Conservation (phyloP, 2,329 filamentous ascomycete genomes). For the Colletotrichum agaves region DNA sequence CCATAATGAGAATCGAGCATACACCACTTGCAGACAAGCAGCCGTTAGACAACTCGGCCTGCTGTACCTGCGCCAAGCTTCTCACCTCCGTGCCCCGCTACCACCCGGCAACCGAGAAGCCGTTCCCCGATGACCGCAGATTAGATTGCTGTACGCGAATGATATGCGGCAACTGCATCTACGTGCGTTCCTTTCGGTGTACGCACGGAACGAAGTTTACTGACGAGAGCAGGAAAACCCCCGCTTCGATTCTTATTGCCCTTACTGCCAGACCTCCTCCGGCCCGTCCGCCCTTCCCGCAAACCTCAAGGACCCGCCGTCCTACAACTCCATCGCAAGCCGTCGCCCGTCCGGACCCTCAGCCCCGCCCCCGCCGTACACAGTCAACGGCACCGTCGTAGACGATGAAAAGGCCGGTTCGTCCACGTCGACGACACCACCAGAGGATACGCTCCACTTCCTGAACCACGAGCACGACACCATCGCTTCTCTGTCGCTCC, state of each 20-base stretch:
- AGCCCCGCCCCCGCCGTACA: conserved; percentile 54
- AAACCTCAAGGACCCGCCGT: conserved; percentile 75
- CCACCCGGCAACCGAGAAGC: conserved; percentile 69
- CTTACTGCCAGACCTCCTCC: conserved; percentile 80
- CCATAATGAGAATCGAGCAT: conserved; percentile 11
- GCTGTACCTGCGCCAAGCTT: conserved; percentile 76
- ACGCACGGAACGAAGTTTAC: not conserved
- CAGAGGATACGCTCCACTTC: conserved; percentile 79
- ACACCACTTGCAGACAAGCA: not conserved
- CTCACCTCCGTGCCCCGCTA: conserved; percentile 65
- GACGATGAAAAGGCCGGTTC: conserved; percentile 45
- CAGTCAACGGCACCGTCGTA: conserved; percentile 24
- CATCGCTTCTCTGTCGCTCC: conserved; percentile 74
- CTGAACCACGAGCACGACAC: conserved; percentile 76
- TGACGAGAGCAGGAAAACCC: conserved; percentile 63
- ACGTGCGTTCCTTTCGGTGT: conserved; percentile 54
- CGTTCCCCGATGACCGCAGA: conserved; percentile 66
- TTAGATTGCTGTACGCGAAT: conserved; percentile 76
- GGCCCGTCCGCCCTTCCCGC: conserved; percentile 67
- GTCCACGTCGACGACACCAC: conserved; percentile 40
- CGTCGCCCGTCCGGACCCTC: conserved; percentile 38
- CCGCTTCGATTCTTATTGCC: conserved; percentile 74
- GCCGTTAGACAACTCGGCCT: conserved; percentile 53
- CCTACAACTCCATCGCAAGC: conserved; percentile 60
- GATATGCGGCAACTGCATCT: conserved; percentile 78